Conservation (phyloP, 768 basidiomycete species). For the Naganishia kalamii region DNA sequence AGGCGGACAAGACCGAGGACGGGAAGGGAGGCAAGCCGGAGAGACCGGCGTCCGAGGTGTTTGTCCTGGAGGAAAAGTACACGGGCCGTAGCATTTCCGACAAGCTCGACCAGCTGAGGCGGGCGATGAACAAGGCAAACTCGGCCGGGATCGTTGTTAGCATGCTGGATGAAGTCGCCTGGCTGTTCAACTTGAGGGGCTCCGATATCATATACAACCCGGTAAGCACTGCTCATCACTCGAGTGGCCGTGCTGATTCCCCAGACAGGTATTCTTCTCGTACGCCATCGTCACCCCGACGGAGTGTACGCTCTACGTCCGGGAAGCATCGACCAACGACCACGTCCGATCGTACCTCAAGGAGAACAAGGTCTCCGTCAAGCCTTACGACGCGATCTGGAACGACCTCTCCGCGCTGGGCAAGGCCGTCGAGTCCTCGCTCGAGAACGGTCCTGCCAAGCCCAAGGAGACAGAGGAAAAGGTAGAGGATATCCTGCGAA, state of each 20-base stretch:
- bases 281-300: constrained; percentile 68
- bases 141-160: constrained; percentile 65
- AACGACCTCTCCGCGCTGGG: constrained; percentile 50
- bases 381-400: constrained; percentile 66
- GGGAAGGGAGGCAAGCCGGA: constrained; percentile 51
- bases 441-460: not conserved
- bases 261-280: constrained; percentile 65
- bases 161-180: constrained; percentile 91
- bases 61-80: constrained; percentile 66
- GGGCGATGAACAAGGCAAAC: constrained; percentile 57
- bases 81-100: constrained; percentile 46
- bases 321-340: constrained; percentile 53
- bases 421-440: not conserved
- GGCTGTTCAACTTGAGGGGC: constrained; percentile 64
- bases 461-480: not conserved
- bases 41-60: constrained; percentile 62
- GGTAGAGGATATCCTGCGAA: constrained; percentile 2
- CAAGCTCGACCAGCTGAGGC: constrained; percentile 65
- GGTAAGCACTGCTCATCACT: constrained; percentile 45
- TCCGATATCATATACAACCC: constrained; percentile 86
- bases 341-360: constrained; percentile 56
- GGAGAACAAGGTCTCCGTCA: constrained; percentile 55
- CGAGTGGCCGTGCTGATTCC: no score
- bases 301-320: constrained; percentile 63
- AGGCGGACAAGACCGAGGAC: not conserved